phyloP scores from a whole-genome alignment of 2,329 filamentous ascomycete genomes.

The Berkeleyomyces basicola region DNA sequence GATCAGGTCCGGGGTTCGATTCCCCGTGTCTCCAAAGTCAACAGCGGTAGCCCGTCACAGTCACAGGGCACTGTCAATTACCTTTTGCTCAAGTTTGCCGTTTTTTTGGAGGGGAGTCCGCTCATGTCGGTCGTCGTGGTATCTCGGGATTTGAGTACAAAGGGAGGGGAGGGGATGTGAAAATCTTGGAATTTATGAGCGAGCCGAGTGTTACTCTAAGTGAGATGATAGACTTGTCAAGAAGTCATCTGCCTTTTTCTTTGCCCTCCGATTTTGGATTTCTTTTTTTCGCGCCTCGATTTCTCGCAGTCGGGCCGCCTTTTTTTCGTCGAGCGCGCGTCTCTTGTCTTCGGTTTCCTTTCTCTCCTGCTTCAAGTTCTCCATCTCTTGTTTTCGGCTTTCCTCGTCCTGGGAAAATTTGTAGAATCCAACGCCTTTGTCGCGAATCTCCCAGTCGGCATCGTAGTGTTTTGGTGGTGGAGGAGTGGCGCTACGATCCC shows the following conservation, averaged over 20 bases:
- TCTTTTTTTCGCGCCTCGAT: conserved; percentile 47
- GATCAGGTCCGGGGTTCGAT: conserved; percentile 14
- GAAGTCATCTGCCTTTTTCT: conserved; percentile 57
- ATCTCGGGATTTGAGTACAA: too few relatives aligned
- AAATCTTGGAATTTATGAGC: background rate
- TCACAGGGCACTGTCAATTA: background rate
- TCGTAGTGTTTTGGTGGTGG: conserved; percentile 75
- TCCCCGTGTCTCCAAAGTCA: conserved; percentile 12
- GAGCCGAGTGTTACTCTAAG: background rate
- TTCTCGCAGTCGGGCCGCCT: conserved; percentile 40
- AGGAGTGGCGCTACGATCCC: conserved; percentile 66
- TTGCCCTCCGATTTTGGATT: conserved; percentile 43
- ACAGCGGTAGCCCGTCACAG: background rate
- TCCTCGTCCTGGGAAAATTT: conserved; percentile 67
- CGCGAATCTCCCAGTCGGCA: conserved; percentile 64
- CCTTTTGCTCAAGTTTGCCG: background rate
- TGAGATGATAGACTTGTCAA: conserved; percentile 35
- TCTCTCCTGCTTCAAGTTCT: conserved; percentile 48
- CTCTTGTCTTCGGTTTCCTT: conserved; percentile 44
- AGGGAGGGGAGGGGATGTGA: background rate
- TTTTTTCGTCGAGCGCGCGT: conserved; percentile 35
- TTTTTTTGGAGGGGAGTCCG: too few relatives aligned
- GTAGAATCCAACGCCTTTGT: conserved; percentile 83
- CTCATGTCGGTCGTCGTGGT: too few relatives aligned
- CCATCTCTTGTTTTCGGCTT: conserved; percentile 54